Percentiles rank a stretch among this genome's conserved stretches.
These are phyloP conservation scores for Termitomyces heimii DNA, from an alignment of 768 basidiomycete species.

Conservation along the genomic window DNA sequence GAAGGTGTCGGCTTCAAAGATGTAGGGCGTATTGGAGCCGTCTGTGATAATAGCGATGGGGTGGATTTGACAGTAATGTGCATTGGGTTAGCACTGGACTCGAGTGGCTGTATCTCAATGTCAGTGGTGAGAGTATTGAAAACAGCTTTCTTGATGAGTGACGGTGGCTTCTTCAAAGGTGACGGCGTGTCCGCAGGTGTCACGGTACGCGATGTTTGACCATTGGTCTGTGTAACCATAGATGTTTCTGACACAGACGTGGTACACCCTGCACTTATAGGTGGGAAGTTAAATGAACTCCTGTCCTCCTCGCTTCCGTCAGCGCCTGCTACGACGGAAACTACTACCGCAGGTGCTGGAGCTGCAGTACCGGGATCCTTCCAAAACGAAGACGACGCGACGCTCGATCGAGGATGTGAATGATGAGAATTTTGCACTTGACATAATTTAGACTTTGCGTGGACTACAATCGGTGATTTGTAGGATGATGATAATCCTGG, in stretches of 20 bases:
- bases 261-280: slow-evolving; percentile 20
- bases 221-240: slow-evolving; percentile 33
- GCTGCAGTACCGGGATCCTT: slow-evolving; percentile 47
- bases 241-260: slow-evolving; percentile 29
- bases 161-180: slow-evolving; percentile 16
- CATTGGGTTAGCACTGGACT: slow-evolving; percentile 5
- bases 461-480: slow-evolving; percentile 27
- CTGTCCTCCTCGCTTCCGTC: slow-evolving; percentile 31
- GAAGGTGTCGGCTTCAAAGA: slow-evolving; percentile 20
- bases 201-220: slow-evolving; percentile 33
- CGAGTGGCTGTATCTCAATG: slow-evolving; percentile 10
- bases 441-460: slow-evolving; percentile 25
- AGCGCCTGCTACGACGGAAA: slow-evolving; percentile 42
- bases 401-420: slow-evolving; percentile 32
- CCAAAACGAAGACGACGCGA: slow-evolving; percentile 36
- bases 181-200: slow-evolving; percentile 20
- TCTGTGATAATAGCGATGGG: slow-evolving; percentile 59
- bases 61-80: slow-evolving; percentile 21
- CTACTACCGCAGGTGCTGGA: slow-evolving; percentile 47
- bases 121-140: slow-evolving; percentile 16
- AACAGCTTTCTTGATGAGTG: slow-evolving; percentile 20
- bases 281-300: slow-evolving; percentile 27
- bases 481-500: slow-evolving; percentile 30
- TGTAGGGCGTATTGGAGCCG: slow-evolving; percentile 40
- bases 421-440: slow-evolving; percentile 21